Conservation (phyloP, 192 early-diverging fungal species). For the Coemansia sp. region DNA sequence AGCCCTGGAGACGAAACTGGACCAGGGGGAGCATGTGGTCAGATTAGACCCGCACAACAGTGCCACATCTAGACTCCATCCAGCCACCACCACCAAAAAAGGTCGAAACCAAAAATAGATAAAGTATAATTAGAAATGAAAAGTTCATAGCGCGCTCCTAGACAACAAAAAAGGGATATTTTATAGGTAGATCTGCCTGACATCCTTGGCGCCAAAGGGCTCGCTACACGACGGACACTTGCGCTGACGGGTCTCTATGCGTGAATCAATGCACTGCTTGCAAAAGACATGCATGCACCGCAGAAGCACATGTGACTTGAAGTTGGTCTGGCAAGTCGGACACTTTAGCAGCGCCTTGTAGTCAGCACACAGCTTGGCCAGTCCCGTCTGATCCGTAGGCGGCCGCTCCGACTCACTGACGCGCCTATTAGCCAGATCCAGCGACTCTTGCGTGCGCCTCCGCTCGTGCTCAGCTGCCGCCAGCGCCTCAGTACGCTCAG, state of each 20-base stretch:
- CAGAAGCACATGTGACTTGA: conserved; percentile 78
- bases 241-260: conserved; percentile 84
- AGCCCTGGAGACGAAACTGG: too few species aligned
- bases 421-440: conserved; percentile 67
- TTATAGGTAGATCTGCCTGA: conserved; percentile 67
- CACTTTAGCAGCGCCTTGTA: conserved; percentile 89
- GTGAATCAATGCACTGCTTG: conserved; percentile 86
- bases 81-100: too few species aligned
- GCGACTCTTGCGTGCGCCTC: conserved; percentile 63
- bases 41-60: too few species aligned
- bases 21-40: too few species aligned
- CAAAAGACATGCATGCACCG: conserved; percentile 98
- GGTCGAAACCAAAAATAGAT: too few species aligned
- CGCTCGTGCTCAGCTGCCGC: conserved; percentile 63
- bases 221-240: conserved; percentile 91
- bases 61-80: too few species aligned
- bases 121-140: too few species aligned
- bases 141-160: too few species aligned
- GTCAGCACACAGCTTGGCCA: conserved; percentile 56
- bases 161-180: too few species aligned
- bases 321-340: conserved; percentile 80
- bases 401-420: conserved; percentile 62
- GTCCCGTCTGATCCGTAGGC: conserved; percentile 38
- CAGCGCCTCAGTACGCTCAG: conserved; percentile 64
- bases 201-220: conserved; percentile 81